These are phyloP conservation scores for Serpula lacrymans DNA, from an alignment of 768 basidiomycete species.

Conservation along the genomic window DNA sequence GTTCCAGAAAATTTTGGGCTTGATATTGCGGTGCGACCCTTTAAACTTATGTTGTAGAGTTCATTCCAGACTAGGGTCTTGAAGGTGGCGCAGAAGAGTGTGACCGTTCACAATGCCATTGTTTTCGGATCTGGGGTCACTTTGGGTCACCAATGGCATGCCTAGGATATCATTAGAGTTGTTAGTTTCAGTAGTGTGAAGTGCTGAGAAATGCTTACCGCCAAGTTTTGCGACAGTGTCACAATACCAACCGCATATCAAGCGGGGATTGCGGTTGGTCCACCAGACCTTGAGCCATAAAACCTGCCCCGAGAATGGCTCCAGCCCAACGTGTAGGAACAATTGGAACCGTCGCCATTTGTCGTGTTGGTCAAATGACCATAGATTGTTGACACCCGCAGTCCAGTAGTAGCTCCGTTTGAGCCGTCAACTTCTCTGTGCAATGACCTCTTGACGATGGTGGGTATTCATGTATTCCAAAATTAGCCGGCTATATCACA, in stretches of 20 bases:
- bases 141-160: constrained; percentile 39
- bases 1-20: constrained; percentile 39
- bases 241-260: constrained; percentile 18
- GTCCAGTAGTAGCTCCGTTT: constrained; percentile 30
- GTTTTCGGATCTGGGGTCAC: constrained; percentile 43
- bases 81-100: constrained; percentile 32
- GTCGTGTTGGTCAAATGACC: constrained; percentile 42
- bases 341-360: constrained; percentile 42
- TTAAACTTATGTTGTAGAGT: constrained; percentile 40
- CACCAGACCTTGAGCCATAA: constrained; percentile 24
- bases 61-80: constrained; percentile 34
- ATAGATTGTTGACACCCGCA: constrained; percentile 40
- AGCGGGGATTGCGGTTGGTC: constrained; percentile 18
- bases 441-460: constrained; percentile 20
- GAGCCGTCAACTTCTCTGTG: constrained; percentile 17
- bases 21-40: constrained; percentile 34
- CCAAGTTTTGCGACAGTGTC: constrained; percentile 12
- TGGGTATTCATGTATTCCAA: neutral
- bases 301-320: constrained; percentile 16
- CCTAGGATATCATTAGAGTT: constrained; percentile 14
- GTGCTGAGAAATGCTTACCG: constrained; percentile 12
- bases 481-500: neutral
- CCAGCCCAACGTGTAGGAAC: constrained; percentile 19
- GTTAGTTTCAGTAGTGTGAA: neutral
- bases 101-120: constrained; percentile 42